Evolutionary conservation across 2,329 filamentous ascomycete species (phyloP), one percentile per base, ranked within the genome.

Genomic region (Orbilia ellipsospora): DNA sequence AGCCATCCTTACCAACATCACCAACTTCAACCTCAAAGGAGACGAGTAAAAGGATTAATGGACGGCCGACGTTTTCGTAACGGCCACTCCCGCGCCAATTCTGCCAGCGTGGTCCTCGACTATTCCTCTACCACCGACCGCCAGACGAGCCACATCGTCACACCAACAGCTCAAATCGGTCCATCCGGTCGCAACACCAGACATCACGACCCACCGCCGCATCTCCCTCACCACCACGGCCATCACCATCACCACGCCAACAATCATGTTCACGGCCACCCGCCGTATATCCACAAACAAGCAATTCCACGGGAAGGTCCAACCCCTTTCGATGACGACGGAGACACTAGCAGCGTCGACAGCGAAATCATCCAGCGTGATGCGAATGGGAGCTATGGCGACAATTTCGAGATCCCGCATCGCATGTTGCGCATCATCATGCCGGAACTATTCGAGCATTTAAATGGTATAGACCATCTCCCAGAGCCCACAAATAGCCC

Each of bases 141-240:
- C 8, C 64, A 57, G 15, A 48, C 72, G 28, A 60, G 52, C 31
- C 59, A 59, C 15, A 62, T 42, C 55, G 77, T 70, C 48, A 65
- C 70, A 59, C 63, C 73, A 48, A 82, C 81, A 55, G 84, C 87
- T 42, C 85, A 86, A 89, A 88, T 81, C 84, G 89, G 64, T 89
- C 13, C 44, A 3, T 84, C 81, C 85, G 88, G 75, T 84, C 89
- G 68, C 85, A 36, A 10, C 31, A 87, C 40, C 86, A 87, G 26
- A 86, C 87, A n/a, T 86, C 44, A 48, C 44, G 87, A 2, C 83
- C 83, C 15, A 79, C 42, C 36, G 5, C 16, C 20, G 69, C 70
- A 74, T 31, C 56, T 67, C 31, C 51, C 57, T 18, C 65, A 56
- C 3, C 73, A 77, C n/a, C 72, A 75, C 36, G 28, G 65, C 36